Conservation (phyloP, 2,329 filamentous ascomycete species). For the Magnaporthiopsis incrustans region DNA sequence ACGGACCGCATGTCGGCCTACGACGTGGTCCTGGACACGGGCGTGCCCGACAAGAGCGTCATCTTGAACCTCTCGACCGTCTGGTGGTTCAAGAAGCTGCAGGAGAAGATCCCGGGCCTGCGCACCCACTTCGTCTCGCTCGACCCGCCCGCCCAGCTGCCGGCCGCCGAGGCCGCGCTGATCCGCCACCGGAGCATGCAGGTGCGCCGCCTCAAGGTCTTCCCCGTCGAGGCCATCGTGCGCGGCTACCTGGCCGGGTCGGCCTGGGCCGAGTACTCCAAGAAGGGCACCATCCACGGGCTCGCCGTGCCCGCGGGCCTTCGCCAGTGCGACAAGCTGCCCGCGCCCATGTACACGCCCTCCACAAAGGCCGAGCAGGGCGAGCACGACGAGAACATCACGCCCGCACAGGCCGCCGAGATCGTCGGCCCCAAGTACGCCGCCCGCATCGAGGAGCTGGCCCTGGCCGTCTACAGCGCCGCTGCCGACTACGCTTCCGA, state of each 20-base stretch:
- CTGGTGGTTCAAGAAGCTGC: constrained; percentile 47
- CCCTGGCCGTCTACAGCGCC: constrained; percentile 53
- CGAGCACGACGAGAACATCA: constrained; percentile 78
- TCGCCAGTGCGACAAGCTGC: constrained; percentile 61
- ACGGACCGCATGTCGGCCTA: constrained; percentile 89
- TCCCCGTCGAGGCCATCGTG: constrained; percentile 79
- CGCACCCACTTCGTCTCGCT: constrained; percentile 45
- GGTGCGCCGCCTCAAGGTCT: constrained; percentile 63
- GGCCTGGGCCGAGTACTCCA: constrained; percentile 70
- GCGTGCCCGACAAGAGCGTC: constrained; percentile 44
- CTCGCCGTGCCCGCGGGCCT: constrained; percentile 61
- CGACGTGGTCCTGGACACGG: constrained; percentile 80
- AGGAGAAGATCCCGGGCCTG: constrained; percentile 34
- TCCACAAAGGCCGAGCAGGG: constrained; percentile 79
- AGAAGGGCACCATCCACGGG: constrained; percentile 71
- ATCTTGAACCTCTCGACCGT: constrained; percentile 39
- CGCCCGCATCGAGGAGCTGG: constrained; percentile 54
- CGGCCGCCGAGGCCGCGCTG: constrained; percentile 31
- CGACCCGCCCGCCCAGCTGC: constrained; percentile 26
- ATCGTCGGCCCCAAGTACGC: constrained; percentile 61
- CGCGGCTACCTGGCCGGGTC: constrained; percentile 83
- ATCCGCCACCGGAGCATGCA: constrained; percentile 66
- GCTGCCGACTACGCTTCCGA: constrained; percentile 56
- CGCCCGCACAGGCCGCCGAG: constrained; percentile 53
- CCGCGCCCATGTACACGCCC: constrained; percentile 63